Percentiles rank a stretch among this genome's conserved stretches.
Conservation (phyloP, 2,329 filamentous ascomycete genomes). For the Penicillium sp. region DNA sequence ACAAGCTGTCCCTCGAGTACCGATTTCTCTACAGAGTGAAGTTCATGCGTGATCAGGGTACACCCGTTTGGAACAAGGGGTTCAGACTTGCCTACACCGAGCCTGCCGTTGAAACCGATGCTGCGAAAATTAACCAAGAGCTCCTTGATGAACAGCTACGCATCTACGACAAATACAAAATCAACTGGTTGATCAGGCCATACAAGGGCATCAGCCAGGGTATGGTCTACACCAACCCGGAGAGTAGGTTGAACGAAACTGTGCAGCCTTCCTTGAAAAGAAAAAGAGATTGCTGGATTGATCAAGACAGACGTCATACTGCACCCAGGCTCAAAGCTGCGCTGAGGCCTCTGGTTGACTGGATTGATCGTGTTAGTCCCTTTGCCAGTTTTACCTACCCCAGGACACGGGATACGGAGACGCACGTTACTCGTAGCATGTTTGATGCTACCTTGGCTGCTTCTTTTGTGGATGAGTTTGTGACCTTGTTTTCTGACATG, state of each 20-base stretch:
- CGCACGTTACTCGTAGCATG: conserved; percentile 46
- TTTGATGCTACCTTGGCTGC: conserved; percentile 49
- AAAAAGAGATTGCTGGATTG: conserved; percentile 51
- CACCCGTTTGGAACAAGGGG: conserved; percentile 52
- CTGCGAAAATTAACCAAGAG: conserved; percentile 40
- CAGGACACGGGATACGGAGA: conserved; percentile 48
- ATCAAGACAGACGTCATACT: conserved; percentile 51
- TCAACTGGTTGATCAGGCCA: conserved; percentile 57
- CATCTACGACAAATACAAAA: conserved; percentile 50
- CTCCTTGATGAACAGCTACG: conserved; percentile 47
- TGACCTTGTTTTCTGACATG: conserved; percentile 51
- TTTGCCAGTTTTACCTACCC: conserved; percentile 44
- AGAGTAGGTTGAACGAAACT: conserved; percentile 48
- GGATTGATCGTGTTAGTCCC: conserved; percentile 43
- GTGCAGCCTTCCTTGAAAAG: conserved; percentile 52
- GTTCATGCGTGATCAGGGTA: conserved; percentile 43
- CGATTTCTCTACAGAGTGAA: too few species aligned
- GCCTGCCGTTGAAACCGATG: conserved; percentile 25
- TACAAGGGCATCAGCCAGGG: conserved; percentile 57
- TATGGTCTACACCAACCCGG: conserved; percentile 49
- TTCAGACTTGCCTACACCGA: conserved; percentile 45
- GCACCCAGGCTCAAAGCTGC: conserved; percentile 44
- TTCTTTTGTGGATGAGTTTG: conserved; percentile 52
- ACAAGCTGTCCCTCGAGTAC: too few species aligned
- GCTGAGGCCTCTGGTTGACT: conserved; percentile 42